Conservation (phyloP, 345 rosid genomes). For the Stellera chamaejasme region DNA sequence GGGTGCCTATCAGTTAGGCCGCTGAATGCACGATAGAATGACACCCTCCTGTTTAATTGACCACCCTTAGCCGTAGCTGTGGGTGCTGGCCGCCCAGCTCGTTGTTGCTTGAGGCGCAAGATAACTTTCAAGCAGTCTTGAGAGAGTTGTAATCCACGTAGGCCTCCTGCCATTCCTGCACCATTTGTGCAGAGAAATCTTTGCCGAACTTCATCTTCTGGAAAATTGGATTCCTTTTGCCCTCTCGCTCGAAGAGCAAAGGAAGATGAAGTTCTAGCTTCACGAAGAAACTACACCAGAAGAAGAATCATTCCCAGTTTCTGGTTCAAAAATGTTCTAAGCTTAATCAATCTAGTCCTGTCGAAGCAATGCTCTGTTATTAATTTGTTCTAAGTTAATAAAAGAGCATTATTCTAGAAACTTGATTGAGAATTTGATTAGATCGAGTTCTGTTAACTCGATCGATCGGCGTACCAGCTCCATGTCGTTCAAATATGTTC, state of each 20-base stretch:
- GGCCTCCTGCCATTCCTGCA: slow-evolving; percentile 81
- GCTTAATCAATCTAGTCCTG: too few species aligned
- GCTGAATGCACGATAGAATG: slow-evolving; percentile 72
- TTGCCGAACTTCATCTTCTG: slow-evolving; percentile 70
- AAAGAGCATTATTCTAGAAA: too few species aligned
- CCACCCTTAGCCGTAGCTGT: slow-evolving; percentile 7
- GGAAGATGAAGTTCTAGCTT: too few species aligned
- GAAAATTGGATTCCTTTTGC: neutral
- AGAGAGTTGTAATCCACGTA: slow-evolving; percentile 72
- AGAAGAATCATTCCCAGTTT: too few species aligned
- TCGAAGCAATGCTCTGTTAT: too few species aligned
- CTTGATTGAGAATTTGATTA: too few species aligned
- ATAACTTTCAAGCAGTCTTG: slow-evolving; percentile 45
- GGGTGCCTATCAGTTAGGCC: slow-evolving; percentile 38
- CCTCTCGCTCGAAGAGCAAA: neutral
- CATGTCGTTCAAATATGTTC: too few species aligned
- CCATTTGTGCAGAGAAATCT: slow-evolving; percentile 64
- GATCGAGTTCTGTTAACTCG: too few species aligned
- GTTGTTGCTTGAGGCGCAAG: slow-evolving; percentile 17
- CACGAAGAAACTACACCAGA: too few species aligned
- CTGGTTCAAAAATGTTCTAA: neutral
- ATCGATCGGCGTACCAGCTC: too few species aligned
- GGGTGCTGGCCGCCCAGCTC: slow-evolving; percentile 11
- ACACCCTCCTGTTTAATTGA: slow-evolving; percentile 25
- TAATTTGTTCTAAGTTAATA: too few species aligned